Percentiles rank a stretch among this genome's conserved stretches.
phyloP scores from a whole-genome alignment of 768 basidiomycete genomes.

The Cystobasidium tubakii region DNA sequence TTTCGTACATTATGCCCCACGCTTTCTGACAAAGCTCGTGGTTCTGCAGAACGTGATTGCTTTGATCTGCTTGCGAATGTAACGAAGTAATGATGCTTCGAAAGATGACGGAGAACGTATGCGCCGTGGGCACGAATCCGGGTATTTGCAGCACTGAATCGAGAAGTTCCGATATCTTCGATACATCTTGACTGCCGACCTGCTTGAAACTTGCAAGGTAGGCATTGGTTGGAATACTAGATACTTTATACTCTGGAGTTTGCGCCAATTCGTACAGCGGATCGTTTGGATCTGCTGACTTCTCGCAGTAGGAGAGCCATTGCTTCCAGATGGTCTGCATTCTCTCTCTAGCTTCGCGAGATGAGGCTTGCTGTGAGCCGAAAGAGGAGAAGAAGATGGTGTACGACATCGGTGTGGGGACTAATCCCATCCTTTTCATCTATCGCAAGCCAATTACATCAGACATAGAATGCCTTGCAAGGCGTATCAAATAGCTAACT shows the following conservation, averaged over 20 bases:
- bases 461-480: background rate
- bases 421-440: conserved; percentile 26
- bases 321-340: conserved; percentile 16
- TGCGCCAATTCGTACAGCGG: background rate
- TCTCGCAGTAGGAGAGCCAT: conserved; percentile 4
- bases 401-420: conserved; percentile 20
- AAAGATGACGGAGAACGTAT: background rate
- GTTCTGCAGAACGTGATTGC: background rate
- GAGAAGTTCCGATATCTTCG: background rate
- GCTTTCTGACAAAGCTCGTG: background rate
- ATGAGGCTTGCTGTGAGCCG: background rate
- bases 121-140: background rate
- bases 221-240: conserved; percentile 10
- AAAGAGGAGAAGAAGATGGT: conserved; percentile 16
- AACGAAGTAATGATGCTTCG: background rate
- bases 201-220: conserved; percentile 2
- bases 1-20: background rate
- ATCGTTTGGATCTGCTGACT: background rate
- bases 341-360: background rate
- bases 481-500: background rate
- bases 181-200: background rate
- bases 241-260: conserved; percentile 1
- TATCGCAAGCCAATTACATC: background rate
- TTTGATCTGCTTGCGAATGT: background rate
- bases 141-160: background rate